phyloP scores from a whole-genome alignment of 169 alveolate species.

The Plasmodium vivax region DNA sequence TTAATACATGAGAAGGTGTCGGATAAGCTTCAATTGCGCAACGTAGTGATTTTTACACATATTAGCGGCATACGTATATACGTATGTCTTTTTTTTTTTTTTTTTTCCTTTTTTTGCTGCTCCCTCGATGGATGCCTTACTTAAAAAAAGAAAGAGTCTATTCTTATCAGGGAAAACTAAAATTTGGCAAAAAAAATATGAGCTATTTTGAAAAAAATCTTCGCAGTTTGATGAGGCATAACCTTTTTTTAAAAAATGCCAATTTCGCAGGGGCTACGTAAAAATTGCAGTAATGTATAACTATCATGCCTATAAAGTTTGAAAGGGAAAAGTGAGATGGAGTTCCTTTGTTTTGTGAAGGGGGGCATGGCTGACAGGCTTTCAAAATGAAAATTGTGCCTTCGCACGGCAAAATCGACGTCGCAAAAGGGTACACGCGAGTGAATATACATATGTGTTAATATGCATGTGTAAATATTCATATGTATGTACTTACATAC shows the following conservation, averaged over 20 bases:
- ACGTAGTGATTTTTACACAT: neutral
- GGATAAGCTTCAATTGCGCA: neutral
- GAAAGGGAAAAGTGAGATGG: conserved; percentile 2
- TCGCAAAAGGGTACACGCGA: neutral
- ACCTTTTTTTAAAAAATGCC: neutral
- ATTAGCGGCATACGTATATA: neutral
- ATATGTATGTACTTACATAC: neutral
- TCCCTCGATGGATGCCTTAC: neutral
- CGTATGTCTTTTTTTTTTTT: neutral
- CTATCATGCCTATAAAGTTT: conserved; percentile 7
- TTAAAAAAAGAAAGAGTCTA: neutral
- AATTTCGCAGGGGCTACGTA: neutral
- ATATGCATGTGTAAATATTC: neutral
- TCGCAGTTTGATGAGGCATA: neutral
- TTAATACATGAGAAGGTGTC: neutral
- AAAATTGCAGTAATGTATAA: neutral
- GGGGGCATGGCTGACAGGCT: neutral
- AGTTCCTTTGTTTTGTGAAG: neutral
- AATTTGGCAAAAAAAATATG: neutral
- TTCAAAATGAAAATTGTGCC: conserved; percentile 1
- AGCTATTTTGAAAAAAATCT: neutral
- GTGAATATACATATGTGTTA: neutral
- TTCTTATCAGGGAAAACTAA: neutral
- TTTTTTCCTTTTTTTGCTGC: neutral
- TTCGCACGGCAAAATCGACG: neutral